Base-by-base conservation (phyloP, 1,284 basidiomycete species). In the Leccinum pachyderme region DNA sequence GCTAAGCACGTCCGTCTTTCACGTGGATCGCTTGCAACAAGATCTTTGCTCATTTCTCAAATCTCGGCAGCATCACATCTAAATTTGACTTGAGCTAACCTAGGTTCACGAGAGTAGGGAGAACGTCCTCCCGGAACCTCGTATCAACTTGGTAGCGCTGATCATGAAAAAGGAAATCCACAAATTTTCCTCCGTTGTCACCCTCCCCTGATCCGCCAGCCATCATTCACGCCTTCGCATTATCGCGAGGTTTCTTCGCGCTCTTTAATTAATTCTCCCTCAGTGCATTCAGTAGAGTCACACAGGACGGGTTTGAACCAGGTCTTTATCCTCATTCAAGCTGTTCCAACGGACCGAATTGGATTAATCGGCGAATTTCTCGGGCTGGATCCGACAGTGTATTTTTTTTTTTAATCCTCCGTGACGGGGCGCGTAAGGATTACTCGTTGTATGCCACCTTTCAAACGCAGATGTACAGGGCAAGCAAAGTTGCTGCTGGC, bases 81-180 rank as follows among this genome's bases (percentile, higher is more conserved):
- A 49, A 49, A 46, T 50, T 51, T 54, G 51, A 49, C 53, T 45
- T 41, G 32, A 27, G 4, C 41, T 45, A 49, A 32, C 24, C 37
- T 47, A 51, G 51, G 35, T 39, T 49, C 35, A 55, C 48, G 50
- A 54, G 45, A 59, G 45, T 43, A 24, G 47, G 48, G 13, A 24
- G 44, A 56, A 53, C 48, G 28, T 47, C 33, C 41, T 18, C 47
- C 44, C 49, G 32, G 59, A 51, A 47, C 52, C 48, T 52, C 49
- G 51, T 43, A 59, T 52, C 52, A 28, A 51, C 52, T 51, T 41
- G 18, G 37, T 41, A 53, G 33, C 54, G 68, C 57, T 62, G 65
- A 69, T 69, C 67, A 69, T 67, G 67, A 58, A 64, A 64, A 58
- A 60, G 64, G 61, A 66, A 71, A 64, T 58, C 51, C 39, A 52